A percentile compares a stretch with the other conserved stretches of the same genome.
Conservation (phyloP, 371 early-diverging fungal genomes). For the Haplosporangium sp. region DNA sequence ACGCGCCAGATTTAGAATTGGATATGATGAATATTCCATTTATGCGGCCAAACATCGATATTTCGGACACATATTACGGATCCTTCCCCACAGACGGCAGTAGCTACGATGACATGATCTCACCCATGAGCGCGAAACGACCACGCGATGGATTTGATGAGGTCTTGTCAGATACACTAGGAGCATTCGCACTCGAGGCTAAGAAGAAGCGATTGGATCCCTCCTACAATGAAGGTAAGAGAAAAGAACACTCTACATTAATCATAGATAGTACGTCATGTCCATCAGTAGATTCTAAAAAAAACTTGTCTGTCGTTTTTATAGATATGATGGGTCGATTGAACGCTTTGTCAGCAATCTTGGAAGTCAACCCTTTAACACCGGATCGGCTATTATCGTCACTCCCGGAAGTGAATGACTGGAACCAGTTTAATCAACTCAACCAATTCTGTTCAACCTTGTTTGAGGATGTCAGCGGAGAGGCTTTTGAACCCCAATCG, state of each 20-base stretch:
- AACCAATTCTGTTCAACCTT: conserved; percentile 41
- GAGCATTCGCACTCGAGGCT: conserved; percentile 35
- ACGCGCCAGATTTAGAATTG: conserved; percentile 32
- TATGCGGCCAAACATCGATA: conserved; percentile 27
- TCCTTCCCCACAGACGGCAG: conserved; percentile 3
- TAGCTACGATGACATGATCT: conserved; percentile 19
- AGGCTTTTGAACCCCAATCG: conserved; percentile 29
- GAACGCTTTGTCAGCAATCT: conserved; percentile 54
- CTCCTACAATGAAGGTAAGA: conserved; percentile 63
- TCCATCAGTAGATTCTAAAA: neutral
- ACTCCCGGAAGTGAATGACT: conserved; percentile 58
- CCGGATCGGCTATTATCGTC: conserved; percentile 58
- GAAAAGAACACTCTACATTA: too few relatives aligned
- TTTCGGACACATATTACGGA: conserved; percentile 31
- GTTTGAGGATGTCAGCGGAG: conserved; percentile 47
- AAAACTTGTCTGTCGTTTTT: neutral
- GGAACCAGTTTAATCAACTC: conserved; percentile 60
- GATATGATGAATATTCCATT: conserved; percentile 32
- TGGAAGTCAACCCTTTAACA: conserved; percentile 50
- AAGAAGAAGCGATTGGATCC: conserved; percentile 56
- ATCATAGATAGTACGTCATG: neutral
- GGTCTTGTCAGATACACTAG: conserved; percentile 58
- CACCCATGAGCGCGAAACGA: conserved; percentile 38
- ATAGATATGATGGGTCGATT: conserved; percentile 64
- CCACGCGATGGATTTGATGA: conserved; percentile 59